A percentile compares a stretch with the other conserved stretches of the same genome.
Evolutionary conservation across 768 basidiomycete species (phyloP).

Genomic region (Brasilioporus rufonigricans): DNA sequence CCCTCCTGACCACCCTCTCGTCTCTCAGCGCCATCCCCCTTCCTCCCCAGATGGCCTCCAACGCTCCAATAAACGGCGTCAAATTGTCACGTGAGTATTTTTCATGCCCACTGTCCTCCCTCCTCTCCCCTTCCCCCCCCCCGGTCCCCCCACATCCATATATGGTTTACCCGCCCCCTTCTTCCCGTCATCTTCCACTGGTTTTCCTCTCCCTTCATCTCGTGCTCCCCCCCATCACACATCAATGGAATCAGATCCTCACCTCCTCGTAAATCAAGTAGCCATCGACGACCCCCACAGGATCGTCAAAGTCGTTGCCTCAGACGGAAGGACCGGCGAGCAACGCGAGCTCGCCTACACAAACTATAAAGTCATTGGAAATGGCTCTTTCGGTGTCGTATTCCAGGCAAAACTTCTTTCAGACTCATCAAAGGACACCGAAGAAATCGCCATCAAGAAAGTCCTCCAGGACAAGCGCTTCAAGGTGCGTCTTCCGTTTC

Average conservation of each 20-base stretch:
- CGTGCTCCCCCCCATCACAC: conserved; percentile 12
- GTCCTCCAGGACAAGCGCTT: conserved; percentile 99
- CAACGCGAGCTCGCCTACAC: conserved; percentile 90
- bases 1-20: neutral
- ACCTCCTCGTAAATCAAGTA: conserved; percentile 33
- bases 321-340: conserved; percentile 90
- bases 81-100: conserved; percentile 75
- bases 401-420: conserved; percentile 89
- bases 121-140: conserved; percentile 10
- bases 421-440: conserved; percentile 55
- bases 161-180: conserved; percentile 27
- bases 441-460: conserved; percentile 99
- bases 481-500: conserved; percentile 66
- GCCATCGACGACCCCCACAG: conserved; percentile 96
- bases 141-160: conserved; percentile 24
- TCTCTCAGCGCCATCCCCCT: neutral
- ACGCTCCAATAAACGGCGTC: conserved; percentile 84
- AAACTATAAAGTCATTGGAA: conserved; percentile 97
- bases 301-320: conserved; percentile 92
- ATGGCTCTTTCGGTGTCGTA: conserved; percentile 98
- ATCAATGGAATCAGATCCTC: conserved; percentile 29
- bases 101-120: conserved; percentile 14
- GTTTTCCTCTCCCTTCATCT: conserved; percentile 39
- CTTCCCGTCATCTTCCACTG: conserved; percentile 26
- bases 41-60: conserved; percentile 56